A percentile compares a stretch with the other conserved stretches of the same genome.
Evolutionary conservation across 2,329 filamentous ascomycete species (phyloP).

Genomic region (Neurospora crassa): DNA sequence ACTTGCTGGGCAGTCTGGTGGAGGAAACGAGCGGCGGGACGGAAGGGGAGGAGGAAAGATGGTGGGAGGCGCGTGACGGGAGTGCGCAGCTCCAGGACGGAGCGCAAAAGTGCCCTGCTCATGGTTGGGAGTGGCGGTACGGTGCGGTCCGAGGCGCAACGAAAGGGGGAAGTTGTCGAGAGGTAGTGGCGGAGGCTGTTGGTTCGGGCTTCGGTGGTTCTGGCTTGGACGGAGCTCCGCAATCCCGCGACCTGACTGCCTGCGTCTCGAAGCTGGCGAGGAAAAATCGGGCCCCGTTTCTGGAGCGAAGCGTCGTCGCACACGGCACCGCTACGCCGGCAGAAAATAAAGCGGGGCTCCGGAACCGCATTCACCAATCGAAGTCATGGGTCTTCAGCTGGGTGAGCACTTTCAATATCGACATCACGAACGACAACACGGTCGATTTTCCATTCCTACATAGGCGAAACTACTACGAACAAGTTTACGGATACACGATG

Average conservation of each 20-base stretch:
- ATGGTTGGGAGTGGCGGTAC: conserved; percentile 23
- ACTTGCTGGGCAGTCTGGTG: neutral
- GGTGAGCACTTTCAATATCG: neutral
- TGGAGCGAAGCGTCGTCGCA: neutral
- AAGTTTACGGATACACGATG: neutral
- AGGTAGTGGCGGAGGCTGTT: neutral
- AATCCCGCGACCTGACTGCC: neutral
- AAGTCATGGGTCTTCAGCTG: neutral
- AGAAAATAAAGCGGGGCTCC: neutral
- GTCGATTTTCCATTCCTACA: neutral
- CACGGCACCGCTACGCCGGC: neutral
- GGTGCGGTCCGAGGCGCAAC: neutral
- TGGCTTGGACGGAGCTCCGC: neutral
- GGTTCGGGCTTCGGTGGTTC: neutral
- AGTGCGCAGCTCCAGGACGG: conserved; percentile 49
- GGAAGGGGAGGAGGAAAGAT: conserved; percentile 41
- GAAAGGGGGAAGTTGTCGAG: neutral
- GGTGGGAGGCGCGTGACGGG: conserved; percentile 36
- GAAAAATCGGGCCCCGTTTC: neutral
- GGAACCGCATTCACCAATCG: neutral
- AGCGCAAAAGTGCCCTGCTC: conserved; percentile 54
- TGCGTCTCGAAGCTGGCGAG: neutral
- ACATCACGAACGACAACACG: neutral
- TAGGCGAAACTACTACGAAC: too few relatives aligned
- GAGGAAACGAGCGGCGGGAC: conserved; percentile 10